Base-by-base conservation (phyloP, 768 basidiomycete species). In the Naganishia kalamii region DNA sequence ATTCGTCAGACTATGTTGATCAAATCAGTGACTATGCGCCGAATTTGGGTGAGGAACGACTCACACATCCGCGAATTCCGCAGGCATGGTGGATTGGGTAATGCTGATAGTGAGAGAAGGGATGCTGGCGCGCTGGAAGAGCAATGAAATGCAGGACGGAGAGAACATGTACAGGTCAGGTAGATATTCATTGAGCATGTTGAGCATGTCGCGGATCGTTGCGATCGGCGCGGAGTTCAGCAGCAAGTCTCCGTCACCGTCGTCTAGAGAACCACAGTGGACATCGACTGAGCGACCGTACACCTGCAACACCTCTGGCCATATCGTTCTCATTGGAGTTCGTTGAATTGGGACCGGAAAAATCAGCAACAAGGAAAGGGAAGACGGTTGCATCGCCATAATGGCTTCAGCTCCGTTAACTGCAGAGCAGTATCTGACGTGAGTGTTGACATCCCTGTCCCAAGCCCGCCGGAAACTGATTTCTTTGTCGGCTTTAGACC, bases 1-100 rank as follows among this genome's bases (percentile, higher is more conserved):
- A 81, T 97, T 98, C 65, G 93, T 94, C 77, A 96, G 85, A 70
- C 76, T 77, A 61, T 21, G 6, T n/a, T 44, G 13, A 44, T n/a
- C 12, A 44, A 44, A n/a, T 44, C 43, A 44, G 43, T n/a, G n/a
- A n/a, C n/a, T n/a, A n/a, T n/a, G n/a, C n/a, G n/a, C 8, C 13
- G 7, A 44, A n/a, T 44, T 11, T 15, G 8, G 43, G 7, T n/a
- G 43, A 44, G 10, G 11, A n/a, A 8, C 5, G 13, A 67, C 75
- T 72, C 61, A 77, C 75, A 77, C 75, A 68, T 77, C 75, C 54
- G 75, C 74, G 54, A 74, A 77, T 54, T 77, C 76, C 4, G 76
- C 71, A 23, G 76, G 75, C 76, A 77, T 77, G 29, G 17, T 52
- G 60, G 32, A 35, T 35, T 3, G 2, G 12, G 25, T n/a, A 8